Conservation (phyloP, 306 rosid species). For the Morella rubra region DNA sequence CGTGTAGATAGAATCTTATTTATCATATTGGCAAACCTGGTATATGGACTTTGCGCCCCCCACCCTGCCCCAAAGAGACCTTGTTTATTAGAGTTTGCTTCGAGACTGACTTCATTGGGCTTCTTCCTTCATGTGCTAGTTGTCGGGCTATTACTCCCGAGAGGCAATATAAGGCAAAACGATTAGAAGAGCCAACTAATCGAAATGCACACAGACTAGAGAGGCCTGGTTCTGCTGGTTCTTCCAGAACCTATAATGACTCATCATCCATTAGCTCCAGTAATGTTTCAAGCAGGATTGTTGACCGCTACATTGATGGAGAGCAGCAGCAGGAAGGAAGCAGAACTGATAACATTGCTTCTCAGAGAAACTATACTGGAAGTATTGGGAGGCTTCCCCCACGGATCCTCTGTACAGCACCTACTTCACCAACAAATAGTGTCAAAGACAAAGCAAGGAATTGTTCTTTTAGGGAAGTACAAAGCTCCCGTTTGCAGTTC, state of each 20-base stretch:
- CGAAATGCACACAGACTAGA: conserved; percentile 40
- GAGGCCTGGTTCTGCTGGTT: conserved; percentile 52
- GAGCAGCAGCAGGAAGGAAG: conserved; percentile 70
- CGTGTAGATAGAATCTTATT: not conserved
- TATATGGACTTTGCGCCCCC: too few relatives aligned
- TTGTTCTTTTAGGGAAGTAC: conserved; percentile 74
- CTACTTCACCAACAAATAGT: conserved; percentile 60
- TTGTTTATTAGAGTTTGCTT: not conserved
- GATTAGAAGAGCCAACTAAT: conserved; percentile 37
- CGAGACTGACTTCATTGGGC: conserved; percentile 19
- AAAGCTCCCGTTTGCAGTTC: conserved; percentile 41
- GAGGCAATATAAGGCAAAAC: conserved; percentile 45
- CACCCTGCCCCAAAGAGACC: not conserved
- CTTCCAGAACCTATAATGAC: conserved; percentile 57
- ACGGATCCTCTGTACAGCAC: conserved; percentile 61
- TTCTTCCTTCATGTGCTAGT: conserved; percentile 40
- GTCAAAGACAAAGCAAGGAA: conserved; percentile 52
- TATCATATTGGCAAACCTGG: not conserved
- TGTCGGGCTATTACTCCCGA: conserved; percentile 48
- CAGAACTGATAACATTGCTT: conserved; percentile 37
- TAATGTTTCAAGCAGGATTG: conserved; percentile 56
- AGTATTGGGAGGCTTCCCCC: conserved; percentile 75
- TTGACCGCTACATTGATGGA: conserved; percentile 90
- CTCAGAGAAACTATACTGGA: conserved; percentile 44
- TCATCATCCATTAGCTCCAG: conserved; percentile 75